phyloP scores from a whole-genome alignment of 176 grass and related monocot species.

The Oryza brachyantha region DNA sequence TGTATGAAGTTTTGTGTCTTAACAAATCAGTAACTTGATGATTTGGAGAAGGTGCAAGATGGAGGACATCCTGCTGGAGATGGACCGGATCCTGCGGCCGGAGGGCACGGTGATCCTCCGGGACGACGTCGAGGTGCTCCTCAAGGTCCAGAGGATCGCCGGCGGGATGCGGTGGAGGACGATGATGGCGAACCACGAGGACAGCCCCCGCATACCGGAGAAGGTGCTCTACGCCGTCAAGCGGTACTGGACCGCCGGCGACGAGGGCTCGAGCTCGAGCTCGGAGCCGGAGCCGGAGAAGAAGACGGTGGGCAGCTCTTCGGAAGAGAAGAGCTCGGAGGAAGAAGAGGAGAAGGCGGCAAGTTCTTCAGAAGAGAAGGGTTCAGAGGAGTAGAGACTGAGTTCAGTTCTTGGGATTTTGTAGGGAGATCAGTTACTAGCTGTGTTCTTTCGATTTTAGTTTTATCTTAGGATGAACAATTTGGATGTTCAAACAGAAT shows the following conservation, averaged over 20 bases:
- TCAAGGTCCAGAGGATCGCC: constrained; percentile 52
- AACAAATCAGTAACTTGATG: neutral
- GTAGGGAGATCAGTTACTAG: neutral
- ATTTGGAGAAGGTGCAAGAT: constrained; percentile 75
- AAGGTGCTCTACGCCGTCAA: constrained; percentile 84
- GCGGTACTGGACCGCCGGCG: constrained; percentile 63
- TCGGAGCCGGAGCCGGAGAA: neutral
- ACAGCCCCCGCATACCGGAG: constrained; percentile 59
- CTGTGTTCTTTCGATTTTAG: neutral
- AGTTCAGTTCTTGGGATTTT: neutral
- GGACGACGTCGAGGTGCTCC: constrained; percentile 62
- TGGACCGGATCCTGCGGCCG: constrained; percentile 79
- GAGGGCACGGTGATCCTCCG: constrained; percentile 85
- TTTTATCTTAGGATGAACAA: neutral
- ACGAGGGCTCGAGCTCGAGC: constrained; percentile 8
- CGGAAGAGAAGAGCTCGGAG: neutral
- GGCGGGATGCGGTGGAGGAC: constrained; percentile 72
- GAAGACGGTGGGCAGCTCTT: neutral
- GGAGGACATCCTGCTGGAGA: constrained; percentile 89
- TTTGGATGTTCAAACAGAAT: neutral
- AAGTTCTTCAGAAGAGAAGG: constrained; percentile 5
- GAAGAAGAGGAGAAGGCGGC: neutral
- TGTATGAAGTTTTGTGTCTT: neutral
- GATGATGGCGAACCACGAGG: constrained; percentile 63
- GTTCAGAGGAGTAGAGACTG: neutral